Conservation (phyloP, 1,284 basidiomycete genomes). For the Ganoderma leucocontextum region DNA sequence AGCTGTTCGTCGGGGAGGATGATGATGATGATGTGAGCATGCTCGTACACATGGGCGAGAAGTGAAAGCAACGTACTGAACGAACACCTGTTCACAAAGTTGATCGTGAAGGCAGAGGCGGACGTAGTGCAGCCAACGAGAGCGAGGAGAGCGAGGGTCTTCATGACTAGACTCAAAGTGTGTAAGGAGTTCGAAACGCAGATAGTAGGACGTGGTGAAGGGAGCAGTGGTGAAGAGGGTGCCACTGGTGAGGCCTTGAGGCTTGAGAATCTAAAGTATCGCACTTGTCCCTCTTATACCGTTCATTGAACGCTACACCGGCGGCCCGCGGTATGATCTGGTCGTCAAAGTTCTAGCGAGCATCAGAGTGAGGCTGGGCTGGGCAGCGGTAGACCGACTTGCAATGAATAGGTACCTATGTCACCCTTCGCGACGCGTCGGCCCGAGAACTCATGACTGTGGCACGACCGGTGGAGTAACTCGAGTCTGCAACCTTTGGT, state of each 20-base stretch:
- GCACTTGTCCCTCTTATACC: slow-evolving; percentile 1
- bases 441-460: too few species aligned
- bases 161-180: neutral
- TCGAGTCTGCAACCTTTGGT: neutral
- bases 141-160: slow-evolving; percentile 1
- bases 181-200: neutral
- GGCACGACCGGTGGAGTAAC: neutral
- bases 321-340: neutral
- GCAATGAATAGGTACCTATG: too few species aligned
- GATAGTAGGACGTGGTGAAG: neutral
- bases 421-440: too few species aligned
- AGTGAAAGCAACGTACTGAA: neutral
- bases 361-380: neutral
- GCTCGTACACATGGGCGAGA: too few species aligned
- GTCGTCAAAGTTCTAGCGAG: neutral
- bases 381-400: neutral
- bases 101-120: slow-evolving; percentile 3
- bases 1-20: neutral
- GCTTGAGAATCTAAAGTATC: neutral
- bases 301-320: neutral
- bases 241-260: neutral
- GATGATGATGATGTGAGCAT: neutral
- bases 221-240: neutral
- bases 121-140: neutral
- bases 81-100: slow-evolving; percentile 6